These are phyloP conservation scores for Angomonas ambiguus DNA, from an alignment of 208 protist genomes.

Conservation along the genomic window DNA sequence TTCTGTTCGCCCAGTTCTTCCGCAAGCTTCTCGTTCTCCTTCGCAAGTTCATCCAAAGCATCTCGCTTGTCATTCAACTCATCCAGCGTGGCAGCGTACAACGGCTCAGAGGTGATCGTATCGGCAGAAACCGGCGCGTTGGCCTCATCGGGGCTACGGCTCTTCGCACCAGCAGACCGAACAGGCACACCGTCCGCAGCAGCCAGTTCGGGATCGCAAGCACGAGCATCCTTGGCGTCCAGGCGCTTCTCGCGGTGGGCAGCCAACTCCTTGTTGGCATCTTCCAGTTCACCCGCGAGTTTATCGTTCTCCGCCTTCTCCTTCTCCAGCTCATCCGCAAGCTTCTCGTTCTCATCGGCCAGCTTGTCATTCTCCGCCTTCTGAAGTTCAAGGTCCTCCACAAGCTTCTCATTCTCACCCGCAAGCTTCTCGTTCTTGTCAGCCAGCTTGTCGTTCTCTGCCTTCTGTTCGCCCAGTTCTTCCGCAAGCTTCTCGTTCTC, in stretches of 20 bases:
- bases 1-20: constrained; percentile 1
- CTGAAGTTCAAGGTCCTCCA: constrained; percentile 7
- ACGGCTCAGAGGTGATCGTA: constrained; percentile 13
- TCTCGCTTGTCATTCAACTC: constrained; percentile 20
- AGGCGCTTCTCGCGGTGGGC: constrained; percentile 24
- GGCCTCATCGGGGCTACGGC: background rate
- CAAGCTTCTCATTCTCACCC: constrained; percentile 7
- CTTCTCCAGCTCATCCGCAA: background rate
- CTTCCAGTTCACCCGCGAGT: background rate
- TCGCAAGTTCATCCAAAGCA: background rate
- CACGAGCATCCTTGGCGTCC: constrained; percentile 20
- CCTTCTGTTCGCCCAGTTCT: background rate
- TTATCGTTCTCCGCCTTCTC: constrained; percentile 2
- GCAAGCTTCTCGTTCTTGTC: constrained; percentile 6
- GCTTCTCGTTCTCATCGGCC: constrained; percentile 1
- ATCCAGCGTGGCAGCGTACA: constrained; percentile 23
- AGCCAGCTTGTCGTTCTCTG: background rate
- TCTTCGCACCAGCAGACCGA: background rate
- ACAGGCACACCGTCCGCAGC: constrained; percentile 4
- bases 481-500: background rate
- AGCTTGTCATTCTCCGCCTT: constrained; percentile 2
- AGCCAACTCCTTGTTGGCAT: constrained; percentile 17
- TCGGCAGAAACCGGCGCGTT: constrained; percentile 9
- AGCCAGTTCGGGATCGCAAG: constrained; percentile 18
- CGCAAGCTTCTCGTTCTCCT: constrained; percentile 13